These are phyloP conservation scores for Carpinus fangiana DNA, from an alignment of 306 rosid species.

Conservation along the genomic window DNA sequence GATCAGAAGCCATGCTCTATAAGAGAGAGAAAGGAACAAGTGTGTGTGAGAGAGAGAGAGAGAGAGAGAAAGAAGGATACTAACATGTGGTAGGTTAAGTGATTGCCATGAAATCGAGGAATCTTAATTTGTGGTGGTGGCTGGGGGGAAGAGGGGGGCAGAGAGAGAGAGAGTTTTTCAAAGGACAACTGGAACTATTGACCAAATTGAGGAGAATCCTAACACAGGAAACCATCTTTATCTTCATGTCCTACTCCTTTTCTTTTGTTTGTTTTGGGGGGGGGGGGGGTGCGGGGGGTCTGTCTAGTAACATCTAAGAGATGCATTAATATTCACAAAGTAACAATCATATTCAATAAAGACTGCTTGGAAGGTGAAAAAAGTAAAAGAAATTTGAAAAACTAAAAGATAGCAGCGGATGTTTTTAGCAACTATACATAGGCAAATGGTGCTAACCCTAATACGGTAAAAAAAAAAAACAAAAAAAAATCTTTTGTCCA, in stretches of 20 bases:
- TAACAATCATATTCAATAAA: conserved; percentile 30
- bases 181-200: conserved; percentile 4
- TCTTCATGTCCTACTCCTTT: not conserved
- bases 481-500: not conserved
- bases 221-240: conserved; percentile 8
- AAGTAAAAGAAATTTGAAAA: conserved; percentile 31
- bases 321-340: conserved; percentile 17
- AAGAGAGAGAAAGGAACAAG: not conserved
- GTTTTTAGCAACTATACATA: not conserved
- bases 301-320: conserved; percentile 19
- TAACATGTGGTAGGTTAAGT: conserved; percentile 2
- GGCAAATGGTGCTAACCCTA: conserved; percentile 37
- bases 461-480: not conserved
- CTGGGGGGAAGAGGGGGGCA: not conserved
- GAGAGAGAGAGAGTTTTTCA: not conserved
- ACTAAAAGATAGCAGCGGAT: not conserved
- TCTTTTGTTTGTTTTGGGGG: not conserved
- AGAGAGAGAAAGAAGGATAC: not conserved
- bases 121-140: not conserved
- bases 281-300: not conserved
- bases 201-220: conserved; percentile 15
- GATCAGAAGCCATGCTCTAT: not conserved
- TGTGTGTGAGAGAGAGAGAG: not conserved
- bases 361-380: conserved; percentile 32
- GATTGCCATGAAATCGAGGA: not conserved